Base-by-base conservation (phyloP, 2,329 filamentous ascomycete species). In the Sarocladiaceae sp. region DNA sequence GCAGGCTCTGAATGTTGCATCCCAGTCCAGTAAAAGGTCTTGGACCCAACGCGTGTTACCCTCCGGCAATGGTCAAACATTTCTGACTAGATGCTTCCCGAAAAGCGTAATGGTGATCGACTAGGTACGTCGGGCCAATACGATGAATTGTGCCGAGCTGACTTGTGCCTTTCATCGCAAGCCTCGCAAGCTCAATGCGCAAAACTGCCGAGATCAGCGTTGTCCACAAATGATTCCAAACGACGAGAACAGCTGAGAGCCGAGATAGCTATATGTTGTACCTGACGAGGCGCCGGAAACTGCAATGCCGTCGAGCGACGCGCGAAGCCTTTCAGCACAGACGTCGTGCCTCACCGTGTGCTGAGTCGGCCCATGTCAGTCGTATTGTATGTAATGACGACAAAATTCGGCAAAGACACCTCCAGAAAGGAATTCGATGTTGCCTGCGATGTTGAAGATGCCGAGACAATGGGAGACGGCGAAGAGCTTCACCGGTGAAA, bases 291-390 rank as follows among this genome's bases (percentile, higher is more conserved):
- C 62, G 3, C 67, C 67, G 0, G 62, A 63, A n/a, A 68, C 64
- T 1, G 66, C 66, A 4, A 61, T 54, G 0, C 65, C 65, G 9
- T 62, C 53, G 27, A 69, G 49, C 0, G 60, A 62, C n/a, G n/a
- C 1, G 55, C 62, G 10, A 67, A 48, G 1, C 58, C 62, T 32
- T 64, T 65, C 6, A 67, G 46, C 11, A 62, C 55, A 7, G 57
- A 56, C 6, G 62, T 58, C 59, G 72, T 69, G 3, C 70, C 69
- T n/a, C 73, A 55, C 15, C 71, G 53, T 3, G 67, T 69, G 6
- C 70, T 70, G 4, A 70, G 45, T 6, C 58, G 51, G 34, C 54
- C 55, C 32, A 67, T 51, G 41, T 72, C 66, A 1, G 59, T 55
- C 1, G 68, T 68, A 20, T 74, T 56, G 23, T 58, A 61, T 2